Base-by-base conservation (phyloP, 1,284 basidiomycete species). In the Wolfiporia cocos region DNA sequence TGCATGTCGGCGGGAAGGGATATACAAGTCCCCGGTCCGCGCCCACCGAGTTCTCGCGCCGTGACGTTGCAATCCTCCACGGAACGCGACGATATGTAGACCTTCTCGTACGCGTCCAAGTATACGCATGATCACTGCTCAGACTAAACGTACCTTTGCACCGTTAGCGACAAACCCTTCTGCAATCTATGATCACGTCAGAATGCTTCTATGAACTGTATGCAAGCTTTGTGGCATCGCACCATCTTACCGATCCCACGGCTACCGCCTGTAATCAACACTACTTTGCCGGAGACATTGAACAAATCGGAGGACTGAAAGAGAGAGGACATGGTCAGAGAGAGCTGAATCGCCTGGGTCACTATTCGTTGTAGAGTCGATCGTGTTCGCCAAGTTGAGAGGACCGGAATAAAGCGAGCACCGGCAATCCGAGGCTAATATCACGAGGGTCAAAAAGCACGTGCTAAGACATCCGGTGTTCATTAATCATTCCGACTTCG, bases 161-260 rank as follows among this genome's bases (percentile, higher is more conserved):
- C 81, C 81, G 49, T 82, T 85, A 46, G 63, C 68, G 23, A 86
- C 72, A 54, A 76, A 85, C 9, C 78, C 81, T 4, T 75, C 68
- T 1, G 83, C 76, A 48, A 86, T 84, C 83, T 85, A 24, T 18
- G 26, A 33, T 28, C 9, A 28, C 22, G 18, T 11, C 14, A 39
- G 37, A 38, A 11, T 12, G 5, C 31, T 32, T 35, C 22, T 32
- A 9, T 2, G 7, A 11, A 31, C 24, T 9, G 20, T 3, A 14
- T 28, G 18, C n/a, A 28, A 12, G 14, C 15, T 15, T 5, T 17
- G 37, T 37, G 26, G 37, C 6, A 38, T 14, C 72, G 46, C 40
- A 78, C 80, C 80, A 81, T 81, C 65, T 79, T 82, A 20, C 81
- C 80, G 34, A 84, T 74, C 20, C 81, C 81, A 42, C 78, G 66